These are phyloP conservation scores for Wickerhamiella slavikovae DNA, from an alignment of 805 yeast species.

Conservation along the genomic window DNA sequence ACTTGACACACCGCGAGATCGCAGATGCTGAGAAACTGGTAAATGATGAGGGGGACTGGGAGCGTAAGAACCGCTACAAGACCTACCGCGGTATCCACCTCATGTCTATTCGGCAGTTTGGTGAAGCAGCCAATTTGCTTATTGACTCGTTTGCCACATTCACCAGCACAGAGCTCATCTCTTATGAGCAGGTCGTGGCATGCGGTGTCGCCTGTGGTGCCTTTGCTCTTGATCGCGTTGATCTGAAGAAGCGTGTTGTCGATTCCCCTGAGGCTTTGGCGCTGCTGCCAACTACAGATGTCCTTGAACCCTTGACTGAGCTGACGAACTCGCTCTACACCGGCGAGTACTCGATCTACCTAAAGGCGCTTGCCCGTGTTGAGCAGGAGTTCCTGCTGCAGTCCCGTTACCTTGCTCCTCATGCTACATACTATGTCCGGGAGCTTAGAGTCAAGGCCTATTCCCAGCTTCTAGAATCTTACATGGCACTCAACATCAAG, in stretches of 20 bases:
- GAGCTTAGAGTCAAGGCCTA: slow-evolving; percentile 92
- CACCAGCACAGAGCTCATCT: slow-evolving; percentile 75
- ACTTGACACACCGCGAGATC: slow-evolving; percentile 45
- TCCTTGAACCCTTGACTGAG: slow-evolving; percentile 60
- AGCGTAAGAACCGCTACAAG: slow-evolving; percentile 84
- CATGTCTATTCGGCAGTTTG: slow-evolving; percentile 69
- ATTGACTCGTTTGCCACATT: slow-evolving; percentile 89
- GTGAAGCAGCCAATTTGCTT: slow-evolving; percentile 64
- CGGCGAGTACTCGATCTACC: slow-evolving; percentile 65
- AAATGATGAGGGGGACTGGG: slow-evolving; percentile 99
- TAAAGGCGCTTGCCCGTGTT: slow-evolving; percentile 56
- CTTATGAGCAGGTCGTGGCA: slow-evolving; percentile 76
- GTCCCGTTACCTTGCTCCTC: slow-evolving; percentile 49
- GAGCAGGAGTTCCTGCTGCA: slow-evolving; percentile 49
- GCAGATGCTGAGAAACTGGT: slow-evolving; percentile 55
- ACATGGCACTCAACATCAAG: slow-evolving; percentile 70
- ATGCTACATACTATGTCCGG: slow-evolving; percentile 66
- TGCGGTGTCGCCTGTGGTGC: slow-evolving; percentile 82
- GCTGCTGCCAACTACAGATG: slow-evolving; percentile 46
- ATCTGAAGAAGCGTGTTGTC: slow-evolving; percentile 61
- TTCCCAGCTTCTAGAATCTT: slow-evolving; percentile 81
- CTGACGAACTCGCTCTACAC: slow-evolving; percentile 74
- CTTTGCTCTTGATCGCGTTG: slow-evolving; percentile 60
- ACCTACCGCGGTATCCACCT: slow-evolving; percentile 73
- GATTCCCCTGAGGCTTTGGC: slow-evolving; percentile 89